Base-by-base conservation (phyloP, 192 early-diverging fungal genomes). In the Backusella tarrabulga region DNA sequence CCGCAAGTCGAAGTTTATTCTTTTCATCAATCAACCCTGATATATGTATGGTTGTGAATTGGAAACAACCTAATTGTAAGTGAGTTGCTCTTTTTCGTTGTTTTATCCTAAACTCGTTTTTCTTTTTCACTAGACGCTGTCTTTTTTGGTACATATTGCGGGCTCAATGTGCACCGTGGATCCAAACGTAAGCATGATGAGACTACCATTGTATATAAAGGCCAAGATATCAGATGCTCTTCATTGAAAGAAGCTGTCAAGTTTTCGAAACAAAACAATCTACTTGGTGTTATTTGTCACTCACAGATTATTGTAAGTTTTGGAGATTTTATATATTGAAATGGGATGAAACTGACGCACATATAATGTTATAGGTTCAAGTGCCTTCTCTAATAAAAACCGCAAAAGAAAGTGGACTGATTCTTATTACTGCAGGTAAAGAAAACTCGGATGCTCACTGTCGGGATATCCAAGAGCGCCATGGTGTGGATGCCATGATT, bases 31-130 rank as follows among this genome's bases (percentile, higher is more conserved):
- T 95, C 83, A 98, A 96, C 80, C 94, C 96, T 17, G 85, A 89
- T 21, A 90, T 98, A 0, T 99, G 98, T 85, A 94, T 93, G 15
- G 92, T 95, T 19, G 76, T 98, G 42, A 99, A 97, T 87, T 98
- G 98, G 98, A 99, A 99, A 83, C 98, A 99, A 76, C 97, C 97
- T 23, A 98, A 98, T 79, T 99, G 92, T 90, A 88, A 88, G 87
- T 83, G 5, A 0, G n/a, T 15, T 6, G 44, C 9, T 17, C 21
- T 46, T 40, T 34, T 34, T 72, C 7, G 71, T 14, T 72, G n/a
- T n/a, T 52, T 15, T 29, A 35, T 21, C 6, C 6, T 21, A 19
- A 50, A 19, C 4, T 19, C 46, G 32, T n/a, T 21, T 54, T 54
- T 54, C 5, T n/a, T 54, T 21, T 54, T 19, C 5, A 6, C 8